Percentiles rank a stretch among this genome's conserved stretches.
Evolutionary conservation across 148 eudicot genomes (phyloP).

Genomic region (Spergularia bocconei): DNA sequence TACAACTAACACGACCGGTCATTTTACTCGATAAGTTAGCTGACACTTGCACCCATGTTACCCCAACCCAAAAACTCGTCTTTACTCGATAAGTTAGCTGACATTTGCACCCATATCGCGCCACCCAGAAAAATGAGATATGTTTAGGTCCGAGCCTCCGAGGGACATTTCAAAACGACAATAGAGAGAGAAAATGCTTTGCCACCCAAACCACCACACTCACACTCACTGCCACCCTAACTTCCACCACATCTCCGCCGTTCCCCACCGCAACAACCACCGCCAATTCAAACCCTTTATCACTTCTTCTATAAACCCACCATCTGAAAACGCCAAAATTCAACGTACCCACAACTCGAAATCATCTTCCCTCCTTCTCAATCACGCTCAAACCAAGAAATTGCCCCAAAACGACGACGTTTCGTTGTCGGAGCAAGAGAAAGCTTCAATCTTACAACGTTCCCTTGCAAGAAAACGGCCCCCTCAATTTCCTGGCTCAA

Average conservation of each 20-base stretch:
- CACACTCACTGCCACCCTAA: constrained; percentile 10
- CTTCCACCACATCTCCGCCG: constrained; percentile 26
- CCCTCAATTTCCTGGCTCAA: constrained; percentile 86
- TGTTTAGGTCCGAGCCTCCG: neutral
- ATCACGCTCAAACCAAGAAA: constrained; percentile 5
- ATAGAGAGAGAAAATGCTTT: neutral
- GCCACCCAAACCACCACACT: neutral
- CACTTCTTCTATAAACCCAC: constrained; percentile 24
- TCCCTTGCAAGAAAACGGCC: constrained; percentile 50
- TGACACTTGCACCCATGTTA: too few relatives aligned
- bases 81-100: too few relatives aligned
- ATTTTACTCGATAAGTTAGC: too few relatives aligned
- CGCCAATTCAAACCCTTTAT: constrained; percentile 14
- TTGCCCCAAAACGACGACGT: constrained; percentile 22
- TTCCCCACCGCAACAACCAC: constrained; percentile 26
- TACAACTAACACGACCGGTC: too few relatives aligned
- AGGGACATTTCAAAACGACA: neutral
- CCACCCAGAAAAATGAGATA: too few relatives aligned
- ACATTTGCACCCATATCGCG: too few relatives aligned
- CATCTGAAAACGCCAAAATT: constrained; percentile 19
- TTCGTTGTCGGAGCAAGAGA: constrained; percentile 31
- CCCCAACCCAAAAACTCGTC: too few relatives aligned
- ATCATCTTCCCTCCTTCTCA: constrained; percentile 50
- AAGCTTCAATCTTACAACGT: constrained; percentile 48
- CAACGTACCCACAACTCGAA: constrained; percentile 68